These are phyloP conservation scores for Porcisia hertigi DNA, from an alignment of 208 protist species.

Conservation along the genomic window DNA sequence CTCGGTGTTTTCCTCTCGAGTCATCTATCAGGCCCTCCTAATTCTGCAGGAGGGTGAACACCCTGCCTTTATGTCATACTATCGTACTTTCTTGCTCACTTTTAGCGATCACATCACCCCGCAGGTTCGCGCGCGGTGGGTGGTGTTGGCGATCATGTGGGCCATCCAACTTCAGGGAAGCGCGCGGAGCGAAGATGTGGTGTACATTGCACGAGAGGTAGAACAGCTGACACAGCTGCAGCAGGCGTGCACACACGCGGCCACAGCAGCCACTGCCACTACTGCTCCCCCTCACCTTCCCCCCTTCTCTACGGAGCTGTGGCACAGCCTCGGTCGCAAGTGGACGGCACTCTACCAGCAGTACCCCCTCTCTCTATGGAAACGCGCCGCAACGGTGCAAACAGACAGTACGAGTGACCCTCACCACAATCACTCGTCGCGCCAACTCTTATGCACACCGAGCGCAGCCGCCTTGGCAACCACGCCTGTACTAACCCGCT, in stretches of 20 bases:
- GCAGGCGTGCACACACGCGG: background rate
- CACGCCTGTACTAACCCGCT: constrained; percentile 17
- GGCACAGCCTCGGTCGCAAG: constrained; percentile 36
- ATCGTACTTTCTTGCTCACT: constrained; percentile 41
- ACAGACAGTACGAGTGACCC: background rate
- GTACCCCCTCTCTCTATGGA: constrained; percentile 29
- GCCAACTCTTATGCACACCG: background rate
- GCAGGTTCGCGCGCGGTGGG: constrained; percentile 46
- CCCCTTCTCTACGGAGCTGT: constrained; percentile 17
- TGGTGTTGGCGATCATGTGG: constrained; percentile 46
- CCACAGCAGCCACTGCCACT: constrained; percentile 3
- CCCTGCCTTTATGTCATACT: constrained; percentile 63
- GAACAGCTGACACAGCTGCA: constrained; percentile 35
- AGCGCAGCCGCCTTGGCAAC: background rate
- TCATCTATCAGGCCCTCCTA: constrained; percentile 56
- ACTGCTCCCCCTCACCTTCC: too few relatives aligned
- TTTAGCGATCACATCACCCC: constrained; percentile 25
- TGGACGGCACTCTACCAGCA: constrained; percentile 45
- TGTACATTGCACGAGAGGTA: constrained; percentile 46
- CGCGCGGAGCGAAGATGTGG: constrained; percentile 26
- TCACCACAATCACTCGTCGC: too few relatives aligned
- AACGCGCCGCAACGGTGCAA: background rate
- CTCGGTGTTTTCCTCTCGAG: constrained; percentile 53
- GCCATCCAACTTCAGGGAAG: constrained; percentile 18
- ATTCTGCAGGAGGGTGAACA: constrained; percentile 77